Percentiles rank a stretch among this genome's conserved stretches.
phyloP scores from a whole-genome alignment of 1,284 basidiomycete species.

The Stygiomarasmius scandens region DNA sequence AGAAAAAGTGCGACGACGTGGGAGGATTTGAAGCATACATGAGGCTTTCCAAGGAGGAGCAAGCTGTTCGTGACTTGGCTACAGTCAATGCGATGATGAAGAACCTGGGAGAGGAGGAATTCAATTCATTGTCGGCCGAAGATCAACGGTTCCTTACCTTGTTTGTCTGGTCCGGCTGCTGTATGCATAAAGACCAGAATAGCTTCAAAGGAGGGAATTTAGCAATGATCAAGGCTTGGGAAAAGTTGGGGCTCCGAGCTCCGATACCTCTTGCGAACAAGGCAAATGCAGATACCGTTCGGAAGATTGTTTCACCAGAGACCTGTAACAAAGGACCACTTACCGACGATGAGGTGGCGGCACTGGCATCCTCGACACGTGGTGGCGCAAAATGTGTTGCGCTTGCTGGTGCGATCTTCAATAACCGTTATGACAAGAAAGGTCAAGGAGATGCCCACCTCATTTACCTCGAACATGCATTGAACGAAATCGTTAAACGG shows the following conservation, averaged over 20 bases:
- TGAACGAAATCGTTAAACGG: too few relatives aligned
- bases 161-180: background rate
- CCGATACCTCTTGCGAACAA: background rate
- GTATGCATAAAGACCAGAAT: constrained; percentile 9
- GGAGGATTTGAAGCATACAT: background rate
- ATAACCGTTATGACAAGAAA: background rate
- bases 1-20: background rate
- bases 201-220: constrained; percentile 2
- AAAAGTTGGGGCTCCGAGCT: background rate
- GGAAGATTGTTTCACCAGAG: background rate
- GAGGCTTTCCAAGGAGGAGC: background rate
- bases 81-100: background rate
- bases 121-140: background rate
- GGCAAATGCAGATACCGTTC: background rate
- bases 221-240: background rate
- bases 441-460: background rate
- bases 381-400: background rate
- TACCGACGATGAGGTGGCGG: background rate
- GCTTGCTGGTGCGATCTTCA: background rate
- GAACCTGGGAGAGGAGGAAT: background rate
- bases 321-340: background rate
- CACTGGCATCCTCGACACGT: background rate
- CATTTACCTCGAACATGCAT: background rate
- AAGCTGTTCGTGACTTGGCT: background rate
- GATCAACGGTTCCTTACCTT: background rate